Evolutionary conservation across 2,329 filamentous ascomycete genomes (phyloP).

Genomic region (Colletotrichum sp.): DNA sequence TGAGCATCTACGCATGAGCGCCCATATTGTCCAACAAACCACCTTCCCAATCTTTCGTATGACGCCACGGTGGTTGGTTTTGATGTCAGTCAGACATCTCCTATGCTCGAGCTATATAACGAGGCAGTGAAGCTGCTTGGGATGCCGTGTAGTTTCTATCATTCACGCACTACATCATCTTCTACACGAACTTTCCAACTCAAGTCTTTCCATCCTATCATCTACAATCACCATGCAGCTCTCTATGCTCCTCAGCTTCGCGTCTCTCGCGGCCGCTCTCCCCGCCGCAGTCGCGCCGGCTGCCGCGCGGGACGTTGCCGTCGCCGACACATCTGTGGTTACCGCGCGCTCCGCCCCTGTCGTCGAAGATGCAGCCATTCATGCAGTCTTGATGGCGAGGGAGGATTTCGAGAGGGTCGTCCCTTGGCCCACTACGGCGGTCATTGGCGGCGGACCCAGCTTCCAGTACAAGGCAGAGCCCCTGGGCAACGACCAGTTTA

Average conservation of each 20-base stretch:
- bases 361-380: not conserved
- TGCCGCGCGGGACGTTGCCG: not conserved
- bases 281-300: not conserved
- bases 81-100: not conserved
- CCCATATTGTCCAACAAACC: not conserved
- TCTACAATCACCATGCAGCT: not conserved
- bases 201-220: not conserved
- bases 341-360: not conserved
- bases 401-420: not conserved
- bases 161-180: not conserved
- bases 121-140: not conserved
- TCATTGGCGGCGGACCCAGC: not conserved
- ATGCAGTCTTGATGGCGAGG: not conserved
- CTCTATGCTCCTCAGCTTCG: not conserved
- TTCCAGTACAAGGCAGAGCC: not conserved
- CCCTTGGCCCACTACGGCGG: not conserved
- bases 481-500: not conserved
- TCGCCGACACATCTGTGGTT: not conserved
- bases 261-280: not conserved
- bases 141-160: not conserved
- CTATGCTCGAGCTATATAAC: not conserved
- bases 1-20: not conserved
- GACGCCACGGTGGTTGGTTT: not conserved
- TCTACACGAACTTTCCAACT: not conserved
- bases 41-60: not conserved